Evolutionary conservation across 805 yeast genomes (phyloP).

Genomic region (Candida coquimbonensis): DNA sequence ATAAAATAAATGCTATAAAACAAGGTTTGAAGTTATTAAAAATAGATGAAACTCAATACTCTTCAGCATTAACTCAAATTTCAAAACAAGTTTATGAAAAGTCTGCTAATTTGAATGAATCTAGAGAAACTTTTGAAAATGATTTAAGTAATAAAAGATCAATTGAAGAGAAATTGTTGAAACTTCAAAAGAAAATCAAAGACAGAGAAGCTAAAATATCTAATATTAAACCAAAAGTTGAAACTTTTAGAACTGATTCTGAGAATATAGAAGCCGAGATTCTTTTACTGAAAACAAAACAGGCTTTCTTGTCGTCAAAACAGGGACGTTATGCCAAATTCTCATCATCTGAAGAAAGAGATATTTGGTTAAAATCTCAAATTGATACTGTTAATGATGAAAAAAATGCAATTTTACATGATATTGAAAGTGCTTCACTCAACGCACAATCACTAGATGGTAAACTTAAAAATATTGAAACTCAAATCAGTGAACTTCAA

Average conservation of each 20-base stretch:
- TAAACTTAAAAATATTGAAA: slow-evolving; percentile 20
- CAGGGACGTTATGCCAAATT: slow-evolving; percentile 65
- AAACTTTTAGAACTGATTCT: slow-evolving; percentile 35
- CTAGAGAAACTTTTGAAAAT: slow-evolving; percentile 26
- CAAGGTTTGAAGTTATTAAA: slow-evolving; percentile 43
- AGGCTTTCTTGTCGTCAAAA: slow-evolving; percentile 58
- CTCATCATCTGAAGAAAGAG: slow-evolving; percentile 47
- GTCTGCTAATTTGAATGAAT: slow-evolving; percentile 36
- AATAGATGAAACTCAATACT: slow-evolving; percentile 51
- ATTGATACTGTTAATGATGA: slow-evolving; percentile 22
- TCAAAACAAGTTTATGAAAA: slow-evolving; percentile 42
- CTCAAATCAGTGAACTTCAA: slow-evolving; percentile 28
- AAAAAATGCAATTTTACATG: background rate
- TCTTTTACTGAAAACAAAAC: slow-evolving; percentile 38
- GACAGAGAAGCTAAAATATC: slow-evolving; percentile 32
- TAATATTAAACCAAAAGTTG: slow-evolving; percentile 34
- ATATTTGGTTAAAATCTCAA: slow-evolving; percentile 55
- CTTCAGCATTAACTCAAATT: slow-evolving; percentile 41
- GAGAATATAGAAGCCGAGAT: slow-evolving; percentile 31
- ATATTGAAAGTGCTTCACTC: too few relatives aligned
- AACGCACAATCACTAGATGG: background rate
- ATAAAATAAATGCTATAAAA: slow-evolving; percentile 38
- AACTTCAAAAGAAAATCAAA: slow-evolving; percentile 21
- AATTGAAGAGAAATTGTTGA: slow-evolving; percentile 14
- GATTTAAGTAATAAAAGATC: slow-evolving; percentile 28